Evolutionary conservation across 805 yeast genomes (phyloP), one percentile per base, ranked within the genome.

Genomic region (Candida dajiaensis): DNA sequence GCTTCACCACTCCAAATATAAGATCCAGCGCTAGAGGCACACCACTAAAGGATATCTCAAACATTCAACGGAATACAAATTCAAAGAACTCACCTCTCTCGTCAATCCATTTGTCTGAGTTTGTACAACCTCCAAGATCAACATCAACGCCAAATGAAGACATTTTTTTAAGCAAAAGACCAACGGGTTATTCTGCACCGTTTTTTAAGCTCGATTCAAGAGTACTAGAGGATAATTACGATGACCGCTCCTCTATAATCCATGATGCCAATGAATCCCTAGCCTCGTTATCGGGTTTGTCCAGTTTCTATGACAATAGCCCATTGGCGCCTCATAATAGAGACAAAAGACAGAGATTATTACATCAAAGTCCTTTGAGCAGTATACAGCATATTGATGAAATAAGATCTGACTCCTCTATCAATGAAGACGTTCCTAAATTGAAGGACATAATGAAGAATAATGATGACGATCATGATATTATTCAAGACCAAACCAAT

Each of bases 91-190:
- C 49, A 20, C 49, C 49, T 1, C n/a, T n/a, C n/a, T 55, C 61
- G 0, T 59, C 64, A 0, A 43, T 60, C 2, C 63, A 58, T 22
- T 49, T 59, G 8, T 59, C 62, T 7, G 61, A 57, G 18, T 59
- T 60, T 43, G 57, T 51, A 6, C 61, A 55, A 29, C 55, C 58
- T 6, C 64, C 64, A 15, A 47, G 46, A 42, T 54, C 57, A 10
- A 57, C 62, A 1, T 61, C 64, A 6, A 61, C 64, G 0, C 64
- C 64, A 11, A 52, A 51, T 19, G 35, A 46, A 18, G 49, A 42
- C 6, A 13, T 41, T 1, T 42, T 50, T 10, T 23, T 31, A 3
- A 15, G 33, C 4, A 31, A 22, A 19, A 51, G 55, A 39, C 62
- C 58, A 22, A 11, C 20, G 1, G 37, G 43, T 9, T 53, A 55